These are phyloP conservation scores for Solanum ossicruentum DNA, from an alignment of 257 asterid genomes.

Conservation along the genomic window DNA sequence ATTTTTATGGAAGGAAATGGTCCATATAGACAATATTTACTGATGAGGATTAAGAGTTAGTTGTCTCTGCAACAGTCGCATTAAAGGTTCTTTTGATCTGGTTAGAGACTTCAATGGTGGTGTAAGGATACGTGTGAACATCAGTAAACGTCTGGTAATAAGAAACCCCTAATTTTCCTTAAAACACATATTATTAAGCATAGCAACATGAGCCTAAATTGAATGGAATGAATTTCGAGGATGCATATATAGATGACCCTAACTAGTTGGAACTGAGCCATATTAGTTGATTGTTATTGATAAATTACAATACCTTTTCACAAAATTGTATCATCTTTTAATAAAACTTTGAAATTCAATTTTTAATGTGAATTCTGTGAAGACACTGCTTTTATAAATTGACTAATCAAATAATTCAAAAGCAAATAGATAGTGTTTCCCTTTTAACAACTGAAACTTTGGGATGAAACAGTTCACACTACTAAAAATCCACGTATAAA, in stretches of 20 bases:
- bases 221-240: neutral
- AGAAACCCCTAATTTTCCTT: neutral
- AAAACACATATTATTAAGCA: neutral
- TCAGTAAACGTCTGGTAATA: neutral
- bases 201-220: neutral
- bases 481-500: neutral
- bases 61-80: neutral
- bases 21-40: neutral
- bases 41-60: neutral
- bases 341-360: neutral
- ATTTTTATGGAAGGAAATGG: neutral
- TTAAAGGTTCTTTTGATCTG: neutral
- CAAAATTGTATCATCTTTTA: neutral
- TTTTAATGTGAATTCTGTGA: neutral
- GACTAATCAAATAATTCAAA: neutral
- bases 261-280: neutral
- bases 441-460: neutral
- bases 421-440: too few relatives aligned
- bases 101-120: neutral
- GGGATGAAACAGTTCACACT: neutral
- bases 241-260: neutral
- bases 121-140: neutral
- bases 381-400: neutral
- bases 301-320: neutral
- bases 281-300: neutral